Evolutionary conservation across 768 basidiomycete species (phyloP), one percentile per base, ranked within the genome.

Genomic region (Tylopilus cervinicoccineus): DNA sequence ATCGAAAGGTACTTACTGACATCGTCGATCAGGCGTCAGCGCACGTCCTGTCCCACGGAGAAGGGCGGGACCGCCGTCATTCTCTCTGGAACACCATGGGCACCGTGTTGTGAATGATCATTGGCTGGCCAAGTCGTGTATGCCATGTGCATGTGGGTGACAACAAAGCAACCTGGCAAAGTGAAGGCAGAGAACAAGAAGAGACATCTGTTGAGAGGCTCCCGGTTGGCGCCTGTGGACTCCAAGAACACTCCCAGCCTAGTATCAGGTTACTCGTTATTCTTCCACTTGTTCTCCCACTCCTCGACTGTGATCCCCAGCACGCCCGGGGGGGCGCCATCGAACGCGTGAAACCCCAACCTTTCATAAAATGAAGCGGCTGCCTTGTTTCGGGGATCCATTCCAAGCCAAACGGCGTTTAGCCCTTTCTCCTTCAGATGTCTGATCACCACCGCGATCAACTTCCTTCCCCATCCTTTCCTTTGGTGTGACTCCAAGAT

Each of bases 401-500:
- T 61, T 4, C 83, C 86, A 28, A 90, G 65, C 84, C 86, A 89
- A 26, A 90, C 63, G 1, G 76, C 75, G 29, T 75, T 65, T 36
- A 67, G 29, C 40, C 61, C 75, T 40, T 77, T 69, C 27, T 58
- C 72, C 51, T 70, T 76, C 58, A 90, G 63, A 68, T 79, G 71
- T 38, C 71, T 68, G 22, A 86, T 74, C 4, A 77, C 84, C 28
- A 57, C 66, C 38, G 65, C 71, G 29, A 89, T 79, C 54, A 90
- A 62, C 61, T 66, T 79, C 60, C 73, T 74, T n/a, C 87, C 88
- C 80, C 81, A 86, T 20, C 86, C 86, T 52, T 76, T 76, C 46
- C 77, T 70, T 63, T 86, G 86, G 61, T 86, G 79, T 36, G 72
- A 72, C 22, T 81, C 75, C 57, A 89, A 60, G 47, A 90, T 79